Percentiles rank a stretch among this genome's conserved stretches.
These are phyloP conservation scores for Coniochaeta hoffmannii DNA, from an alignment of 2,329 filamentous ascomycete species.

Conservation along the genomic window DNA sequence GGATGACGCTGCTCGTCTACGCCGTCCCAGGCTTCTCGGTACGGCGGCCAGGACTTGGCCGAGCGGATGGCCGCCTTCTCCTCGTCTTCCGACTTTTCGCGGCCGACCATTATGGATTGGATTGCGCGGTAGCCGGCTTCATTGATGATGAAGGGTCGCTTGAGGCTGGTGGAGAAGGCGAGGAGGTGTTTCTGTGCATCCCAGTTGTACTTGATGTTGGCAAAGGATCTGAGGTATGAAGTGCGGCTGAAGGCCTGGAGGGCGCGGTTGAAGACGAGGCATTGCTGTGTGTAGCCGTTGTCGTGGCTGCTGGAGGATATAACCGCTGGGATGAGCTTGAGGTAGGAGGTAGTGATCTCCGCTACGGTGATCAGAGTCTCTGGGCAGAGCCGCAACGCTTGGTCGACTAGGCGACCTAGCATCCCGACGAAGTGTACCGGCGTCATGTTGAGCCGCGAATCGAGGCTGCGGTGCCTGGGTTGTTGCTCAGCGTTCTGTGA, in stretches of 20 bases:
- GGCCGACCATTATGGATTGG: conserved; percentile 42
- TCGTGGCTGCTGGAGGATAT: conserved; percentile 5
- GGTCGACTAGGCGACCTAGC: conserved; percentile 13
- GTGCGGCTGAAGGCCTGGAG: conserved; percentile 28
- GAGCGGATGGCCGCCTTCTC: conserved; percentile 38
- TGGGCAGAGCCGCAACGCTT: conserved; percentile 18
- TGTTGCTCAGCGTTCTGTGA: background rate
- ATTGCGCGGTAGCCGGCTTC: conserved; percentile 46
- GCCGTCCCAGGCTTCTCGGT: conserved; percentile 48
- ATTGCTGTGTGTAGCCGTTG: conserved; percentile 20
- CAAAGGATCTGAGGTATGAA: conserved; percentile 20
- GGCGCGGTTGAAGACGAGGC: conserved; percentile 31
- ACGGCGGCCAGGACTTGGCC: conserved; percentile 52
- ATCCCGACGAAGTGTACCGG: conserved; percentile 13
- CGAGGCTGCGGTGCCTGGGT: conserved; percentile 8
- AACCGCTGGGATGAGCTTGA: conserved; percentile 17
- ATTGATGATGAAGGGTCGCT: conserved; percentile 42
- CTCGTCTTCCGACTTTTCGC: conserved; percentile 46
- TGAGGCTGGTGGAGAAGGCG: conserved; percentile 38
- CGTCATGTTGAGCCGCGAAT: conserved; percentile 16
- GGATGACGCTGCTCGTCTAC: conserved; percentile 46
- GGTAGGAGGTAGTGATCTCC: conserved; percentile 12
- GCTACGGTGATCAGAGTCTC: conserved; percentile 16
- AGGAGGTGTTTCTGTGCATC: conserved; percentile 48
- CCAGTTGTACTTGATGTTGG: conserved; percentile 44